Evolutionary conservation across 2,329 filamentous ascomycete species (phyloP).

Genomic region (Verticillium isaacii): DNA sequence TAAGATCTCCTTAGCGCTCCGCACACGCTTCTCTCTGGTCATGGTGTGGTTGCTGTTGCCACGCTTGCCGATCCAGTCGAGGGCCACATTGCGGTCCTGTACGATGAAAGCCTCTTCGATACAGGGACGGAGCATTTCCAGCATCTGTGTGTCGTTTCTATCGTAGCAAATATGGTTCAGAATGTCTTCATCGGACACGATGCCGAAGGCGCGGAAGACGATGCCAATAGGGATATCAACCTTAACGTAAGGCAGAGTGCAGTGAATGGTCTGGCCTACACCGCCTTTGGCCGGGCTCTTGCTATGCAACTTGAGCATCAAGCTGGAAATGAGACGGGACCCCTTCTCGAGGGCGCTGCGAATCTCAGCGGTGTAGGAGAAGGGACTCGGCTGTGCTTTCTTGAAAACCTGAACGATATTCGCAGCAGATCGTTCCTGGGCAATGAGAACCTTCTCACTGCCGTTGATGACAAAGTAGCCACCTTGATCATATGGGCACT

Average conservation of each 20-base stretch:
- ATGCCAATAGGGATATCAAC: slow-evolving; percentile 89
- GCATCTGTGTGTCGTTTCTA: slow-evolving; percentile 89
- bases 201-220: slow-evolving; percentile 90
- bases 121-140: slow-evolving; percentile 95
- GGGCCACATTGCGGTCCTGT: slow-evolving; percentile 87
- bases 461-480: slow-evolving; percentile 99
- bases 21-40: slow-evolving; percentile 74
- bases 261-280: slow-evolving; percentile 83
- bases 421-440: slow-evolving; percentile 93
- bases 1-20: slow-evolving; percentile 88
- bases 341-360: slow-evolving; percentile 95
- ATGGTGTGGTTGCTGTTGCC: slow-evolving; percentile 60
- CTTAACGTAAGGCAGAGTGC: slow-evolving; percentile 90
- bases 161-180: slow-evolving; percentile 97
- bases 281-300: slow-evolving; percentile 76
- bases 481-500: slow-evolving; percentile 97
- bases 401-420: slow-evolving; percentile 99
- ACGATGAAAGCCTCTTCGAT: slow-evolving; percentile 96
- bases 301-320: slow-evolving; percentile 83
- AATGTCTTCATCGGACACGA: slow-evolving; percentile 97
- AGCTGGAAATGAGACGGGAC: slow-evolving; percentile 86
- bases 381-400: slow-evolving; percentile 88
- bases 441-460: slow-evolving; percentile 96
- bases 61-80: slow-evolving; percentile 94
- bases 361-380: slow-evolving; percentile 92